A percentile compares a stretch with the other conserved stretches of the same genome.
Evolutionary conservation across 176 grass and related monocot genomes (phyloP).

Genomic region (Alopecurus myosuroides): DNA sequence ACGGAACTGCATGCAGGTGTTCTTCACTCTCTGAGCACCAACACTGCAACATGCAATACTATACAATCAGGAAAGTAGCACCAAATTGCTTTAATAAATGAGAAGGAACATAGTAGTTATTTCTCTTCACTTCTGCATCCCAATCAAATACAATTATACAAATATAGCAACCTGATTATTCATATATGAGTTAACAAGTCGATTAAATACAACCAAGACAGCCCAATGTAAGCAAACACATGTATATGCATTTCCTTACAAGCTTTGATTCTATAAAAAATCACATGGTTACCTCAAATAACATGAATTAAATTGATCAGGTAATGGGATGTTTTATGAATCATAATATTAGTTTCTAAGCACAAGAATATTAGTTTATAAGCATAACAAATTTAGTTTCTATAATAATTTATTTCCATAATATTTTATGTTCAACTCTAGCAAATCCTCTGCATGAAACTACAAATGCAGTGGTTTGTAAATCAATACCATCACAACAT

Average conservation of each 20-base stretch:
- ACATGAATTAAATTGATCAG: not conserved
- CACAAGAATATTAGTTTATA: not conserved
- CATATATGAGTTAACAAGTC: not conserved
- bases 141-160: not conserved
- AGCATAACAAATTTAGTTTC: not conserved
- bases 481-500: not conserved
- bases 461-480: not conserved
- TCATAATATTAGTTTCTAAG: not conserved
- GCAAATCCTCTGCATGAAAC: not conserved
- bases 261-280: not conserved
- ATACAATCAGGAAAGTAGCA: conserved; percentile 1
- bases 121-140: not conserved
- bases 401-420: not conserved
- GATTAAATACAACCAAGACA: not conserved
- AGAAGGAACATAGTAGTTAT: not conserved
- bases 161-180: not conserved
- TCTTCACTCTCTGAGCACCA: conserved; percentile 55
- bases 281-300: not conserved
- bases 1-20: conserved; percentile 43
- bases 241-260: not conserved
- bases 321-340: not conserved
- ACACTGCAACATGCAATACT: conserved; percentile 44
- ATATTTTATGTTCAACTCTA: not conserved
- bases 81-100: not conserved
- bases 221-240: not conserved